Conservation (phyloP, 1,284 basidiomycete species). For the Irpex sp. region DNA sequence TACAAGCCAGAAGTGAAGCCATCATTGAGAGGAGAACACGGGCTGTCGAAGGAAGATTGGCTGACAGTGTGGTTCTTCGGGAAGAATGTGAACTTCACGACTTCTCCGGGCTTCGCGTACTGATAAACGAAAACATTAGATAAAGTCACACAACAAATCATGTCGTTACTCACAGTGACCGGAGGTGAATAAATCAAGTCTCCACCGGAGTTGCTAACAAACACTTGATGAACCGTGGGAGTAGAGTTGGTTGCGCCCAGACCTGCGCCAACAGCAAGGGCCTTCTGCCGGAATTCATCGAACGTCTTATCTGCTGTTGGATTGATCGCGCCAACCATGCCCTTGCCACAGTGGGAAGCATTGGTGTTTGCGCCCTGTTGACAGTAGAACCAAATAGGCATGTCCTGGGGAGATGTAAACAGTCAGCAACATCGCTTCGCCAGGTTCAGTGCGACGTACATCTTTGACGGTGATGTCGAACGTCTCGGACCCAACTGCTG, state of each 20-base stretch:
- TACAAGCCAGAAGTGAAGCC: constrained; percentile 57
- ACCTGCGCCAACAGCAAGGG: constrained; percentile 3
- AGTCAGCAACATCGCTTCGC: not conserved
- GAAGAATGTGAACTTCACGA: constrained; percentile 52
- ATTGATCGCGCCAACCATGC: constrained; percentile 10
- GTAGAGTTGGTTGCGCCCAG: constrained; percentile 1
- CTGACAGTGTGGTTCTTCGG: constrained; percentile 41
- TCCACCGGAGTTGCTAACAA: constrained; percentile 3
- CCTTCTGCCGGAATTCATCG: constrained; percentile 3
- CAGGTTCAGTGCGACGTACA: constrained; percentile 26
- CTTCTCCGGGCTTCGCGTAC: constrained; percentile 37
- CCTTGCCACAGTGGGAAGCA: constrained; percentile 9
- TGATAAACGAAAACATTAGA: not conserved
- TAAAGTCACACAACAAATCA: not conserved
- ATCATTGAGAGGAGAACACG: constrained; percentile 45
- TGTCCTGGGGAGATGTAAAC: not conserved
- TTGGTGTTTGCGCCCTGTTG: constrained; percentile 8
- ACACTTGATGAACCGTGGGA: constrained; percentile 1
- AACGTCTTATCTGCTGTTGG: not conserved
- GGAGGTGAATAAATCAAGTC: constrained; percentile 2
- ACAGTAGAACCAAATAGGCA: constrained; percentile 10
- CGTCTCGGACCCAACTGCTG: constrained; percentile 41
- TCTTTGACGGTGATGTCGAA: constrained; percentile 46
- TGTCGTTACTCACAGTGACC: not conserved
- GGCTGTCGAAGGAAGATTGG: constrained; percentile 43